Evolutionary conservation across 208 protist genomes (phyloP).

Genomic region (Crithidia expoeki): DNA sequence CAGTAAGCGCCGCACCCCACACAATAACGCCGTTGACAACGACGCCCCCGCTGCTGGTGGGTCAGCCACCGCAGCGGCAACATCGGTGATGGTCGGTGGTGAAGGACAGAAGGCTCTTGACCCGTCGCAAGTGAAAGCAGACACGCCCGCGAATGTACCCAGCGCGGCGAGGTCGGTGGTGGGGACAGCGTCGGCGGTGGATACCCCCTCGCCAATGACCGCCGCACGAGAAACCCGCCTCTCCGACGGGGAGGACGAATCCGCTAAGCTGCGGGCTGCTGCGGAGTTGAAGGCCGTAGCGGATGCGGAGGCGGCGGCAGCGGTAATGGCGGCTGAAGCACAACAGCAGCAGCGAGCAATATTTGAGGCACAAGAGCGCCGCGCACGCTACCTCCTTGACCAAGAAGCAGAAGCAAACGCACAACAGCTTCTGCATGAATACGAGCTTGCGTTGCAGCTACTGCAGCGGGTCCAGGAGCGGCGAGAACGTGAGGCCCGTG

Average conservation of each 20-base stretch:
- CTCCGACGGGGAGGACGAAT: background rate
- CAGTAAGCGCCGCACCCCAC: slow-evolving; percentile 13
- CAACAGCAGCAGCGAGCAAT: background rate
- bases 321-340: background rate
- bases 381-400: background rate
- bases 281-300: background rate
- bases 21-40: background rate
- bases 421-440: background rate
- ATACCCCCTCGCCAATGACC: slow-evolving; percentile 26
- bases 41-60: background rate
- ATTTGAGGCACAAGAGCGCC: background rate
- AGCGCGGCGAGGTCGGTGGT: background rate
- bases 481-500: background rate
- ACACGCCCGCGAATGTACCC: background rate
- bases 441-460: background rate
- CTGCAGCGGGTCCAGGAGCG: slow-evolving; percentile 6
- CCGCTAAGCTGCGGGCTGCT: background rate
- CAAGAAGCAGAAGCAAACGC: background rate
- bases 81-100: background rate
- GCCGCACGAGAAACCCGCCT: slow-evolving; percentile 2
- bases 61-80: slow-evolving; percentile 1
- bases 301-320: background rate
- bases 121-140: background rate
- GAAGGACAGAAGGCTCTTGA: too few species aligned
- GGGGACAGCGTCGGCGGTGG: slow-evolving; percentile 5